Evolutionary conservation across 495 filamentous ascomycete species (phyloP), one percentile per base, ranked within the genome.

Genomic region (Talaromyces proteolyticus): DNA sequence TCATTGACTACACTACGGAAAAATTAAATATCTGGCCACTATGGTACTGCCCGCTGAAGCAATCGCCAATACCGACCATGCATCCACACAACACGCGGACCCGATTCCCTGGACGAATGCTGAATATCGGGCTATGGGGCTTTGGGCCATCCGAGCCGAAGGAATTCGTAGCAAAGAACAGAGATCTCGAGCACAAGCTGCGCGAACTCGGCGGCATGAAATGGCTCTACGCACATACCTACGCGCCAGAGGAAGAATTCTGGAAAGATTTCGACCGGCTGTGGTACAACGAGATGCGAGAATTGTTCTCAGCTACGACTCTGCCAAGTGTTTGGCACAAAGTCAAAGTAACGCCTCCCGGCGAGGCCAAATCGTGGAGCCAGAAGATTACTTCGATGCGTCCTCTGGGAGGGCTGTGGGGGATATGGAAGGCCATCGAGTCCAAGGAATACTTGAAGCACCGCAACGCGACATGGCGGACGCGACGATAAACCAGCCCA

Each of bases 131-230:
- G 8, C 61, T 82, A 5, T 83, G 78, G 73, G 79, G 73, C 0
- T 53, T 36, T 16, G 67, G 66, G 0, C 73, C 77, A 17, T 43
- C 57, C 3, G 51, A 53, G 14, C 44, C 44, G 7, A 48, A 57
- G 4, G 59, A 52, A 0, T 84, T 80, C 45, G 54, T 88, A 6
- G 51, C 55, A 0, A 75, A 74, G 48, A 89, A 91, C 64, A 73
- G 80, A 3, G 73, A 73, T 14, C 63, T 92, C 6, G 88, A 92
- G 62, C 54, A 59, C 0, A 81, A 81, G 47, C 71, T 91, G 7
- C 69, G 65, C 11, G 77, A 78, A 48, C 70, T 91, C 2, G 79
- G 82, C 14, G 88, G 88, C 6, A 74, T 74, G 66, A 81, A 80
- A 53, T 80, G 76, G 73, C 64, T 82, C 5, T 82, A 81, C 57